These are phyloP conservation scores for Phaeosphaeria sp. DNA, from an alignment of 2,329 filamentous ascomycete genomes.

Conservation along the genomic window DNA sequence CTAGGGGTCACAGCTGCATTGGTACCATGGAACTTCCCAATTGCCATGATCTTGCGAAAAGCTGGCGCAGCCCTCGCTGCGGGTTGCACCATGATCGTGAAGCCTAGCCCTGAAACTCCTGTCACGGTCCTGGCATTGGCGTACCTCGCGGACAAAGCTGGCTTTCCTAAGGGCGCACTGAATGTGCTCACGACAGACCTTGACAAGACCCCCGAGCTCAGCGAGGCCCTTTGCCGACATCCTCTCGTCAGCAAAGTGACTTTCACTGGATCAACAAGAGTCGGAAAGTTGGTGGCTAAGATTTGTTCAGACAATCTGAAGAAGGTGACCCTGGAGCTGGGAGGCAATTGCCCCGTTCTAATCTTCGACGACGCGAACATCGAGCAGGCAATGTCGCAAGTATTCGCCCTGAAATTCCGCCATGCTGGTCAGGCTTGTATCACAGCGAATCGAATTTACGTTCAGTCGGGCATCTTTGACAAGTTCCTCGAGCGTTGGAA, in stretches of 20 bases:
- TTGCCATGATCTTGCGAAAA: conserved; percentile 73
- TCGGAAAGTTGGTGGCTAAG: conserved; percentile 67
- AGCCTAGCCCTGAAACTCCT: conserved; percentile 51
- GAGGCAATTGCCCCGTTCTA: conserved; percentile 69
- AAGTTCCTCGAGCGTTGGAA: conserved; percentile 63
- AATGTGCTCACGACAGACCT: conserved; percentile 67
- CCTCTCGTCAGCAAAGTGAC: conserved; percentile 67
- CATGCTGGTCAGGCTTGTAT: conserved; percentile 71
- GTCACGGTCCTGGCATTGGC: conserved; percentile 48
- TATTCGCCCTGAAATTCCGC: conserved; percentile 60
- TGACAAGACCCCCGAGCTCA: conserved; percentile 61
- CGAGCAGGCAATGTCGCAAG: conserved; percentile 58
- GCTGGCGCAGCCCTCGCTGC: conserved; percentile 72
- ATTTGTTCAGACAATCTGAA: conserved; percentile 67
- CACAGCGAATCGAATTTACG: conserved; percentile 69
- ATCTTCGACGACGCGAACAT: conserved; percentile 70
- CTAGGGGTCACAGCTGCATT: conserved; percentile 72
- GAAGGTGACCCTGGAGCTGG: conserved; percentile 69
- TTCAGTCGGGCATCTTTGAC: conserved; percentile 68
- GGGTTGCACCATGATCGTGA: conserved; percentile 73
- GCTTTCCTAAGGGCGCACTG: conserved; percentile 64
- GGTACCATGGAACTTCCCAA: conserved; percentile 76
- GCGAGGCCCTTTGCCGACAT: conserved; percentile 63
- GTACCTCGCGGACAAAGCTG: conserved; percentile 48
- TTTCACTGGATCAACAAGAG: conserved; percentile 64